phyloP scores from a whole-genome alignment of 2,329 filamentous ascomycete species.

The Helotiales sp. region DNA sequence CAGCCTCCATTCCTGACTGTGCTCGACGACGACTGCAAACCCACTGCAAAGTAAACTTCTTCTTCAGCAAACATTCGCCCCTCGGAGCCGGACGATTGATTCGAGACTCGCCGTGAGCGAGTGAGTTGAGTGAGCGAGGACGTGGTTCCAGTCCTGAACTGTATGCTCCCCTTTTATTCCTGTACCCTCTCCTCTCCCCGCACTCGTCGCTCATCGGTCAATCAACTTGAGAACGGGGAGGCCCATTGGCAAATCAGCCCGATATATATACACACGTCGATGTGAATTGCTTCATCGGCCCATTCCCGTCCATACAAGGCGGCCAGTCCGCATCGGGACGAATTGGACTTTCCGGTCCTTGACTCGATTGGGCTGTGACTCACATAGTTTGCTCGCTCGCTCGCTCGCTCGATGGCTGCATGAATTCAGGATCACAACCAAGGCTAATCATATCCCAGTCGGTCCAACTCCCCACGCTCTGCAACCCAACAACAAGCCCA shows the following conservation, averaged over 20 bases:
- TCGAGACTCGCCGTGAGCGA: not conserved
- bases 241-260: conserved; percentile 38
- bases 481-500: conserved; percentile 2
- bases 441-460: conserved; percentile 40
- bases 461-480: conserved; percentile 14
- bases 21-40: conserved; percentile 7
- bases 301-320: not conserved
- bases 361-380: conserved; percentile 38
- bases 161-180: conserved; percentile 16
- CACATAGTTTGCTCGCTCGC: conserved; percentile 31
- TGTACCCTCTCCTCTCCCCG: conserved; percentile 11
- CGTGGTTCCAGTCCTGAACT: conserved; percentile 6
- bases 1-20: conserved; percentile 9
- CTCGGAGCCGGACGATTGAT: conserved; percentile 4
- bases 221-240: conserved; percentile 18
- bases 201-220: conserved; percentile 17
- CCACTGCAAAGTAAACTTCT: not conserved
- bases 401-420: conserved; percentile 27
- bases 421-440: conserved; percentile 31
- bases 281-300: conserved; percentile 32
- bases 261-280: conserved; percentile 30
- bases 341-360: conserved; percentile 32
- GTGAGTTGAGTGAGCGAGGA: conserved; percentile 10
- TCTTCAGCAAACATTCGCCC: conserved; percentile 6
- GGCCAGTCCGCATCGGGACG: conserved; percentile 30